phyloP scores from a whole-genome alignment of 2,329 filamentous ascomycete species.

The Lecanosticta acicola region DNA sequence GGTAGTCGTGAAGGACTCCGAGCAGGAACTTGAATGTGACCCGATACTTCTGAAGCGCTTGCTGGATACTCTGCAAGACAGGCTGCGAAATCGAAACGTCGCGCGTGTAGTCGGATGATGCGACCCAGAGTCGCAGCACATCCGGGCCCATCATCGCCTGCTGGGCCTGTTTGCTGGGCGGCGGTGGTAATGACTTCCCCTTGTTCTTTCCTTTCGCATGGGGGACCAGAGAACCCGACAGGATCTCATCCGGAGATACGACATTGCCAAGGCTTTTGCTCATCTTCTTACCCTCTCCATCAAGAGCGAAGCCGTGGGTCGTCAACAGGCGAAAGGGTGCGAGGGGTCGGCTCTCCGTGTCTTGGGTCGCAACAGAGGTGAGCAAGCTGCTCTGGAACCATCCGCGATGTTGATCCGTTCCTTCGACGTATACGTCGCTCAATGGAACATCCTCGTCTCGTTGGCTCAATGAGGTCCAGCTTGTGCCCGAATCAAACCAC shows the following conservation, averaged over 20 bases:
- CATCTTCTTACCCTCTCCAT: slow-evolving; percentile 92
- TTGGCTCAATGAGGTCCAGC: slow-evolving; percentile 61
- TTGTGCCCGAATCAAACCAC: slow-evolving; percentile 97
- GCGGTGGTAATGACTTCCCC: slow-evolving; percentile 34
- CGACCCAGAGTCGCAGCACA: slow-evolving; percentile 83
- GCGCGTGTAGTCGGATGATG: slow-evolving; percentile 82
- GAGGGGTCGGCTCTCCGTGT: slow-evolving; percentile 34
- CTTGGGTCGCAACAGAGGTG: slow-evolving; percentile 68
- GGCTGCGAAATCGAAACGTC: slow-evolving; percentile 78
- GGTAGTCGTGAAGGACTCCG: slow-evolving; percentile 51
- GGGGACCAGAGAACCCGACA: slow-evolving; percentile 73
- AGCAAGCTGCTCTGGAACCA: slow-evolving; percentile 98
- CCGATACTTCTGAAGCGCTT: slow-evolving; percentile 76
- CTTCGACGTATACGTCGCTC: slow-evolving; percentile 88
- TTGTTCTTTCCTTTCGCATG: slow-evolving; percentile 44
- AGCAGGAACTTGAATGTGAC: slow-evolving; percentile 87
- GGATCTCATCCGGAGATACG: slow-evolving; percentile 73
- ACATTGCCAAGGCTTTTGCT: slow-evolving; percentile 94
- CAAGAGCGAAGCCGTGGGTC: slow-evolving; percentile 91
- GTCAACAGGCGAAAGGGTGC: slow-evolving; percentile 85
- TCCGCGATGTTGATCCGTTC: slow-evolving; percentile 90
- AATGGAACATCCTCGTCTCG: slow-evolving; percentile 36
- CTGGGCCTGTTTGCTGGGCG: slow-evolving; percentile 22
- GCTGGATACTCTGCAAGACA: slow-evolving; percentile 71
- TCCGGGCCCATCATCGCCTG: slow-evolving; percentile 64